A percentile compares a stretch with the other conserved stretches of the same genome.
These are phyloP conservation scores for Apiospora saccharicola DNA, from an alignment of 2,329 filamentous ascomycete species.

Conservation along the genomic window DNA sequence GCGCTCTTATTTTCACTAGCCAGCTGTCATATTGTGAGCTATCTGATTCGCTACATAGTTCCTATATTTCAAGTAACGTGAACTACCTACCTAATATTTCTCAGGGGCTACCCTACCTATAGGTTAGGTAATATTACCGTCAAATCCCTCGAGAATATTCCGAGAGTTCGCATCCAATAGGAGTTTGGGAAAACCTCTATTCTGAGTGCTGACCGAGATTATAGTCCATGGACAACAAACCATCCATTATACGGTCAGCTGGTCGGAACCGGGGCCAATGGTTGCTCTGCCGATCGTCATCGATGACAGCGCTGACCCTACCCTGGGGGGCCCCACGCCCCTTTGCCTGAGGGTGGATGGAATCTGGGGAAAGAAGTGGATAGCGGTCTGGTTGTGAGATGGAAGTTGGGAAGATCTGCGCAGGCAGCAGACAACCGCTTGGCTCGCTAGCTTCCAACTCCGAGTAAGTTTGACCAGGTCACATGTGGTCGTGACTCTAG, in stretches of 20 bases:
- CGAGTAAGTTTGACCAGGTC: conserved; percentile 12
- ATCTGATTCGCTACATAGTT: neutral
- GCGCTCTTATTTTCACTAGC: neutral
- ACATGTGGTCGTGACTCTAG: conserved; percentile 4
- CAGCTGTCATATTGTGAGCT: neutral
- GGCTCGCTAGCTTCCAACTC: neutral
- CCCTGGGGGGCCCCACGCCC: neutral
- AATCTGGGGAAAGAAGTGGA: conserved; percentile 15
- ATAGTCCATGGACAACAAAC: neutral
- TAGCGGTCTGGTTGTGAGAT: neutral
- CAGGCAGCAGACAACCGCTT: neutral
- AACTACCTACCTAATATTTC: neutral
- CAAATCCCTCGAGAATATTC: neutral
- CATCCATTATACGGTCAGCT: neutral
- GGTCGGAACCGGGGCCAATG: neutral
- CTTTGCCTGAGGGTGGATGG: neutral
- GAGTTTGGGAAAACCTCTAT: too few species aligned
- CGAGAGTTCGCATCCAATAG: neutral
- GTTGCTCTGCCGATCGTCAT: neutral
- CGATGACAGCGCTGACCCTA: conserved; percentile 14
- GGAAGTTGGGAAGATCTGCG: neutral
- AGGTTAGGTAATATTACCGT: neutral
- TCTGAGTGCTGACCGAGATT: neutral
- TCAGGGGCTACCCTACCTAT: neutral
- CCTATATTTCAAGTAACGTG: neutral